These are phyloP conservation scores for Fusarium kyushuense DNA, from an alignment of 2,329 filamentous ascomycete genomes.

Conservation along the genomic window DNA sequence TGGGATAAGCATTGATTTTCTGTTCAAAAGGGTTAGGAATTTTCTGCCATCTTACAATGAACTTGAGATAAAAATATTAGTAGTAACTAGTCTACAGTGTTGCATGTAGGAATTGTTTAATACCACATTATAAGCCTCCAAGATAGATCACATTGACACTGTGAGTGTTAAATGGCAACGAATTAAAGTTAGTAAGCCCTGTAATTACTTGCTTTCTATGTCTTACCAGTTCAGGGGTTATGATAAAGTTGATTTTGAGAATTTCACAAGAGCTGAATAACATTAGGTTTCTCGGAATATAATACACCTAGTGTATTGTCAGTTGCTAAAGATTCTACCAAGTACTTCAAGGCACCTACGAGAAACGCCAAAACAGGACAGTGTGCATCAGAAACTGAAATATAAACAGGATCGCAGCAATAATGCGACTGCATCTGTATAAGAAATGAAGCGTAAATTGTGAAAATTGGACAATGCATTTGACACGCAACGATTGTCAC, in stretches of 20 bases:
- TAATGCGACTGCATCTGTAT: too few relatives aligned
- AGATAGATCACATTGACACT: not conserved
- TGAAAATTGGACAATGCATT: not conserved
- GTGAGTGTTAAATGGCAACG: not conserved
- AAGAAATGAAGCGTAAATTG: not conserved
- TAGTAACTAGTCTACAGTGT: not conserved
- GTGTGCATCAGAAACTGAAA: too few relatives aligned
- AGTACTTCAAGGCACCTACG: too few relatives aligned
- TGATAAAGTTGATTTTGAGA: not conserved
- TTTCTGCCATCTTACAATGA: not conserved
- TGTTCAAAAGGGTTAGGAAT: not conserved
- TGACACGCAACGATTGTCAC: not conserved
- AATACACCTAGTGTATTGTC: too few relatives aligned
- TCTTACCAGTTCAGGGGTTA: not conserved
- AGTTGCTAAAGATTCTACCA: too few relatives aligned
- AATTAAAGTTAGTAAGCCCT: not conserved
- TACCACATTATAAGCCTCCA: too few relatives aligned
- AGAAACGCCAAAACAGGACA: too few relatives aligned
- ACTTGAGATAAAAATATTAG: not conserved
- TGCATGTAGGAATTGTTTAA: not conserved
- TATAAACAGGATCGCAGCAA: too few relatives aligned
- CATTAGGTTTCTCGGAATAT: not conserved
- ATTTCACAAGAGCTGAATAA: not conserved
- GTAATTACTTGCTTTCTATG: not conserved
- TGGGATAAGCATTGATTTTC: slow-evolving; percentile 33